Evolutionary conservation across 129 eudicot species (phyloP).

Genomic region (Lonicera japonica): DNA sequence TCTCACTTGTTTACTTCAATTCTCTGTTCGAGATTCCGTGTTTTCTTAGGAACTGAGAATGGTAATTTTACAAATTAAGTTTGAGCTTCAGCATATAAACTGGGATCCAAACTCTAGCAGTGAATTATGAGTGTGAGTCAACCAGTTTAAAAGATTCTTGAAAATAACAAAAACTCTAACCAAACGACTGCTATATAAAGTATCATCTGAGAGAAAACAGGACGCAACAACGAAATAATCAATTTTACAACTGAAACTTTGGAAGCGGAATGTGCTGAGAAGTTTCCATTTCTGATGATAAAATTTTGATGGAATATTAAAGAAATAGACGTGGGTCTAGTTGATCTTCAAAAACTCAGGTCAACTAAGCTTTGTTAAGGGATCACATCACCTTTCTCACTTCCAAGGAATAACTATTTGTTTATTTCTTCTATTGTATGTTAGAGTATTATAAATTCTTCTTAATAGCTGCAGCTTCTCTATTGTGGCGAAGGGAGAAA

Average conservation of each 20-base stretch:
- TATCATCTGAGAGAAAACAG: too few species aligned
- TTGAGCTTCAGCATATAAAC: too few species aligned
- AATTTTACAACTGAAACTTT: not conserved
- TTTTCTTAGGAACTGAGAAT: too few species aligned
- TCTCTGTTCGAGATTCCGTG: too few species aligned
- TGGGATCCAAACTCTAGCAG: too few species aligned
- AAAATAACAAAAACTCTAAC: too few species aligned
- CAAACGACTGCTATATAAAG: too few species aligned
- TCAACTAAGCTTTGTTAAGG: constrained; percentile 1
- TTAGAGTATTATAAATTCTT: not conserved
- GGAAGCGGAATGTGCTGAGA: not conserved
- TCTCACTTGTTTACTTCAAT: too few species aligned
- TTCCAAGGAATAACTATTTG: not conserved
- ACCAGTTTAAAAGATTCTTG: too few species aligned
- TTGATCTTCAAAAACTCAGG: not conserved
- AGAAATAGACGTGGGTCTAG: constrained; percentile 7
- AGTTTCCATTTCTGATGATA: not conserved
- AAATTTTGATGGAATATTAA: not conserved
- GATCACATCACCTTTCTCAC: not conserved
- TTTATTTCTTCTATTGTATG: not conserved
- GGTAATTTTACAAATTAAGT: too few species aligned
- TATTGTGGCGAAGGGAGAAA: constrained; percentile 11
- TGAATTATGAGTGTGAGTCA: too few species aligned
- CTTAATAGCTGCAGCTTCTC: not conserved
- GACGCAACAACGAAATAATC: not conserved